These are phyloP conservation scores for Ophiostoma piceae DNA, from an alignment of 2,329 filamentous ascomycete genomes.

Conservation along the genomic window DNA sequence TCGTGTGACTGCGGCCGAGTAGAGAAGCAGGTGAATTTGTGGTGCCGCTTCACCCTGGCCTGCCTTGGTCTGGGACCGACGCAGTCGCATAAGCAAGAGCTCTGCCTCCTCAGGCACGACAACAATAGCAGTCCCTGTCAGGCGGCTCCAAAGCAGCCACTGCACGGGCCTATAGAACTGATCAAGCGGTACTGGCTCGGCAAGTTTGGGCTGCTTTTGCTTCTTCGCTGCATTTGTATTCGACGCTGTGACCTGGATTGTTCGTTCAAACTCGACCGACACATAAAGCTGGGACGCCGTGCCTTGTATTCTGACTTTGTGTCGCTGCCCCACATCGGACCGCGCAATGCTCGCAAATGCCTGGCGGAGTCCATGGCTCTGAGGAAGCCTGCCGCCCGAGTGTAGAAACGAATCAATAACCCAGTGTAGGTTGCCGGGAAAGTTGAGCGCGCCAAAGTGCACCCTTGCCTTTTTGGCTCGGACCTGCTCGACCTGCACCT, in stretches of 20 bases:
- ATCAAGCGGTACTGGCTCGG: neutral
- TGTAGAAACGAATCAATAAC: too few relatives aligned
- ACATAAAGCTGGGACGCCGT: slow-evolving; percentile 34
- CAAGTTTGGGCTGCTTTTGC: slow-evolving; percentile 25
- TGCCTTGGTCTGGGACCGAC: neutral
- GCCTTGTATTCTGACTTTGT: slow-evolving; percentile 18
- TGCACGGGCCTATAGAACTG: neutral
- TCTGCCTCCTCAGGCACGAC: slow-evolving; percentile 62
- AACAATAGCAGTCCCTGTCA: slow-evolving; percentile 46
- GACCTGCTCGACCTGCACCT: too few relatives aligned
- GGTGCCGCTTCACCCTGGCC: neutral
- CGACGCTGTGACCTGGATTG: slow-evolving; percentile 32
- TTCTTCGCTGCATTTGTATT: neutral
- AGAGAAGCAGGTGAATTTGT: slow-evolving; percentile 39
- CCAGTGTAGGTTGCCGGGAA: too few relatives aligned
- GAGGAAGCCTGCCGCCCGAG: too few relatives aligned
- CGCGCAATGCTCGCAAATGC: too few relatives aligned
- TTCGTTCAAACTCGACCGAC: slow-evolving; percentile 45
- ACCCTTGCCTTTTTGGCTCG: too few relatives aligned
- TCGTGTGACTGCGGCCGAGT: slow-evolving; percentile 55
- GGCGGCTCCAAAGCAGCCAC: neutral
- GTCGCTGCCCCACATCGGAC: too few relatives aligned
- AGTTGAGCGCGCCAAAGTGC: too few relatives aligned
- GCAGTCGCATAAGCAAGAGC: slow-evolving; percentile 37
- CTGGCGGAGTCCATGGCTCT: too few relatives aligned